Base-by-base conservation (phyloP, 1,284 basidiomycete species). In the Mycosarcoma maydis region DNA sequence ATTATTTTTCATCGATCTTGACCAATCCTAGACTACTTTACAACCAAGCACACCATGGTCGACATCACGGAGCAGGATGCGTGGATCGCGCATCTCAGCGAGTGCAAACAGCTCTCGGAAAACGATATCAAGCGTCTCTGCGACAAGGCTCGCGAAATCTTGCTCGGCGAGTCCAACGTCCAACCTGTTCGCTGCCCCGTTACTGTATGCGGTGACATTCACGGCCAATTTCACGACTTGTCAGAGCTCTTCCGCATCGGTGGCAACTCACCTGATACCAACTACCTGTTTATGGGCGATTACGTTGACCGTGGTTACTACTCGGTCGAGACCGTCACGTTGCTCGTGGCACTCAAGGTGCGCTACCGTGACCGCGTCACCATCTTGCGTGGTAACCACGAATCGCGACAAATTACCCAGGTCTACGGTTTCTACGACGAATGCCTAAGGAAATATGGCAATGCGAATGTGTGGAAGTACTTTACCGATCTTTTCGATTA, bases 281-380 rank as follows among this genome's bases (percentile, higher is more conserved):
- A 98, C 85, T 99, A 99, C 84, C 90, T 99, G 75, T 99, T 99
- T 86, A 99, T 99, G 96, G 96, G 96, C 40, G 95, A 99, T 86
- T 98, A 98, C 81, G 96, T 98, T 75, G 96, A 98, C 86, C 90
- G 96, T 80, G 95, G 95, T 24, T 98, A 98, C 86, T 98, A 98
- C 86, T 97, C 93, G 16, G 96, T 99, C 50, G 95, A 99, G 85
- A 98, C 95, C 1, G 94, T 99, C 74, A 97, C 94, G 17, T 87
- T 98, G n/a, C 90, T 99, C 51, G 94, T 99, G 50, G 93, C 95
- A 16, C 88, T 98, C 83, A 99, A 99, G 85, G 87, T 99, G 65
- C 90, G 96, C 78, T 98, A 98, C 86, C 92, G 93, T 69, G 95
- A 98, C 84, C 91, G 96, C 50, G 93, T 98, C 74, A 98, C 96